A percentile compares a stretch with the other conserved stretches of the same genome.
Conservation (phyloP, 106 monocot species). For the Gastrodia elata region DNA sequence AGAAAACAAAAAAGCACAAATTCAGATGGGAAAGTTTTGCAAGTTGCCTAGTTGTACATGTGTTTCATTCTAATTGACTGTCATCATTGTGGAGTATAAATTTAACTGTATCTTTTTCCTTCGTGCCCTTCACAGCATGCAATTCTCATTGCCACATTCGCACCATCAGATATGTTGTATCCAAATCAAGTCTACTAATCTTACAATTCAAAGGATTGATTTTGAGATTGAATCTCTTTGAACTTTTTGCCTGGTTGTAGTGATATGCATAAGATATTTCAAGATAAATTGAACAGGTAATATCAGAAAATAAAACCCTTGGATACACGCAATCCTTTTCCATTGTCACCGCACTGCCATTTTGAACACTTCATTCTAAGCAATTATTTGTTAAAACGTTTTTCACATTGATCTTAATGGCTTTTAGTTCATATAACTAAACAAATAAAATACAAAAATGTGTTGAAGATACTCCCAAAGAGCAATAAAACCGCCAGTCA, state of each 20-base stretch:
- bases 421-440: not conserved
- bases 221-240: not conserved
- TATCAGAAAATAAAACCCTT: not conserved
- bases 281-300: not conserved
- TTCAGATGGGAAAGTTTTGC: too few species aligned
- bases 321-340: not conserved
- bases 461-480: not conserved
- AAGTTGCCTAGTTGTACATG: too few species aligned
- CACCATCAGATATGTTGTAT: too few species aligned
- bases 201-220: not conserved
- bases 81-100: too few species aligned
- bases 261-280: not conserved
- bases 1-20: too few species aligned
- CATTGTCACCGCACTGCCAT: not conserved
- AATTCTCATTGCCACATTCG: too few species aligned
- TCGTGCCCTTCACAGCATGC: too few species aligned
- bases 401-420: not conserved
- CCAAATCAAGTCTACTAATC: too few species aligned
- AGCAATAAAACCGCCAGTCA: too few species aligned
- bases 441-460: not conserved
- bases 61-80: too few species aligned
- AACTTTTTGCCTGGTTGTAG: not conserved
- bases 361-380: not conserved
- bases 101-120: too few species aligned
- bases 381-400: not conserved